Conservation (phyloP, 2,329 filamentous ascomycete species). For the Penicillium sp. region DNA sequence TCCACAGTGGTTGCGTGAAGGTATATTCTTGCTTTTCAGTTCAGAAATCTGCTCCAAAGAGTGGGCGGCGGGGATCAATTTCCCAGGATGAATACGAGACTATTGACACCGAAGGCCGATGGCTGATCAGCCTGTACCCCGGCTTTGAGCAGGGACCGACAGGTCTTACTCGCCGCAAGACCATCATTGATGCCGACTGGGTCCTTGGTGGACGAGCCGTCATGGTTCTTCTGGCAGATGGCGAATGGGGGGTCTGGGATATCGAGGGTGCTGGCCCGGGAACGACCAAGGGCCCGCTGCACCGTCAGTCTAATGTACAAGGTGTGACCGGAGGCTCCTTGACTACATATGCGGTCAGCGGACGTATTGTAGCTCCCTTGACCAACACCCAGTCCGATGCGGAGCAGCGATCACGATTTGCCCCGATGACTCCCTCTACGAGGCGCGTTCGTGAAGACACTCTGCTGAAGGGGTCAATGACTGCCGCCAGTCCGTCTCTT, state of each 20-base stretch:
- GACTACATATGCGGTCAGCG: conserved; percentile 50
- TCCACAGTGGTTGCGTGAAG: conserved; percentile 61
- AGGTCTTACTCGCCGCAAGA: conserved; percentile 46
- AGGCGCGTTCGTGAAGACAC: conserved; percentile 53
- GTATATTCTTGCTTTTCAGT: conserved; percentile 61
- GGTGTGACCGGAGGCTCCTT: conserved; percentile 50
- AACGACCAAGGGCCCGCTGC: conserved; percentile 46
- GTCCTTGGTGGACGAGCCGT: conserved; percentile 52
- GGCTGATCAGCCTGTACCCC: conserved; percentile 53
- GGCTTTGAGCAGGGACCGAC: conserved; percentile 45
- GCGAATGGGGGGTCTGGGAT: conserved; percentile 59
- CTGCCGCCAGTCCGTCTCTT: conserved; percentile 38
- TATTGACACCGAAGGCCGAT: conserved; percentile 47
- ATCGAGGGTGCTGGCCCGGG: conserved; percentile 53
- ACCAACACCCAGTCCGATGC: conserved; percentile 34
- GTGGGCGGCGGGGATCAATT: conserved; percentile 37
- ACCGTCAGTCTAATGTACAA: conserved; percentile 46
- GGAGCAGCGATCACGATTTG: conserved; percentile 47
- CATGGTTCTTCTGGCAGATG: conserved; percentile 53
- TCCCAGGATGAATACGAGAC: conserved; percentile 42
- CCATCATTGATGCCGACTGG: conserved; percentile 54
- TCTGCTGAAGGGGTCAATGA: conserved; percentile 48
- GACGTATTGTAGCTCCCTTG: conserved; percentile 43
- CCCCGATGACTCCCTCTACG: conserved; percentile 57
- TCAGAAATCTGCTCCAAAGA: conserved; percentile 33